Evolutionary conservation across 148 eudicot genomes (phyloP).

Genomic region (Diospyros kaki): DNA sequence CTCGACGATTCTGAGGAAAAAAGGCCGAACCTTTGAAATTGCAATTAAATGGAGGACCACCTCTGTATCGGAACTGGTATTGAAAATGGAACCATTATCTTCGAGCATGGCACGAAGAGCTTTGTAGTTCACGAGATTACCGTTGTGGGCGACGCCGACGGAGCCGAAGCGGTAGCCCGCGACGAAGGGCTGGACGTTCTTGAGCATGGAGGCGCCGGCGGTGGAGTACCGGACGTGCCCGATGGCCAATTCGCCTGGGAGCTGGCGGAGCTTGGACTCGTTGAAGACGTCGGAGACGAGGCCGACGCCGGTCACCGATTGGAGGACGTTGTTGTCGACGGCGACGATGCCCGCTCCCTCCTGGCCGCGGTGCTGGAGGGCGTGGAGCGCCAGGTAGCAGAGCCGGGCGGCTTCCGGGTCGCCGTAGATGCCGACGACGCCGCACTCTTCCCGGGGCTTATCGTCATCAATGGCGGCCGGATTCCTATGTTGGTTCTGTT

Average conservation of each 20-base stretch:
- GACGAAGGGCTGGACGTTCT: slow-evolving; percentile 78
- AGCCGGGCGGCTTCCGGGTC: slow-evolving; percentile 52
- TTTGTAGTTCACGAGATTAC: slow-evolving; percentile 68
- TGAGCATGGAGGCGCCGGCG: slow-evolving; percentile 62
- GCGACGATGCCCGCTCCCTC: slow-evolving; percentile 79
- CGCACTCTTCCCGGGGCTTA: slow-evolving; percentile 50
- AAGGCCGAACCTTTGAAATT: slow-evolving; percentile 46
- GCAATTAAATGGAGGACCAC: slow-evolving; percentile 78
- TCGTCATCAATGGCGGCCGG: slow-evolving; percentile 16
- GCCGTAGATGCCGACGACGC: slow-evolving; percentile 52
- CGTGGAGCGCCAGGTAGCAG: slow-evolving; percentile 58
- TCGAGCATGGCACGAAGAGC: slow-evolving; percentile 42
- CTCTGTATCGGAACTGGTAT: slow-evolving; percentile 50
- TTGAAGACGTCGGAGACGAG: slow-evolving; percentile 64
- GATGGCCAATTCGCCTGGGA: slow-evolving; percentile 64
- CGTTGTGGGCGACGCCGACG: slow-evolving; percentile 75
- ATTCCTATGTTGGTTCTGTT: slow-evolving; percentile 14
- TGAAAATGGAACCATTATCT: slow-evolving; percentile 62
- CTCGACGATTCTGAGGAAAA: slow-evolving; percentile 39
- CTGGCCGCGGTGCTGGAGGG: slow-evolving; percentile 77
- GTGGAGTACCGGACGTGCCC: slow-evolving; percentile 87
- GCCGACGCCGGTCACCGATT: slow-evolving; percentile 57
- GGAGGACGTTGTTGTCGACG: slow-evolving; percentile 36
- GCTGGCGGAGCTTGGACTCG: slow-evolving; percentile 44
- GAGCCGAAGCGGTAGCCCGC: slow-evolving; percentile 66